Base-by-base conservation (phyloP, 345 rosid species). In the Draba incana region DNA sequence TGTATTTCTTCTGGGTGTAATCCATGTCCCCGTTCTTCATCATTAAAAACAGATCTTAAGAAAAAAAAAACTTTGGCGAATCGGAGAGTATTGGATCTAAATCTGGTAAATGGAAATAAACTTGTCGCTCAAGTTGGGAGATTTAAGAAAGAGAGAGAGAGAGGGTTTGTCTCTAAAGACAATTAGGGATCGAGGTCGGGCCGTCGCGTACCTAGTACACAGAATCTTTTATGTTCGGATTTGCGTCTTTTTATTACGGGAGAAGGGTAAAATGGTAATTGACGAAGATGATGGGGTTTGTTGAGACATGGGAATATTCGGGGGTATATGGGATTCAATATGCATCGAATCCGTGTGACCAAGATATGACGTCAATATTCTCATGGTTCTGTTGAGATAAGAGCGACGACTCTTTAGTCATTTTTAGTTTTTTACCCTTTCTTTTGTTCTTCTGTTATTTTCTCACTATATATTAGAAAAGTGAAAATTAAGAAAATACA, bases 61-160 rank as follows among this genome's bases (percentile, higher is more conserved):
- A 0, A 20, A 20, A 20, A 20, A 20, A 20, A 20, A 20, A 20
- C 20, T 20, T 20, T 1, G 20, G 20, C 20, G 20, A 20, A 20
- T 20, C 20, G 20, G 20, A 20, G 20, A 20, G 20, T 41, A 45
- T 52, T 71, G 94, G 86, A 89, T 86, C 88, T 68, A 80, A 75
- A 73, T 12, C 14, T 81, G 89, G 79, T 43, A 52, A 70, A 41
- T 65, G 8, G 5, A 79, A 20, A 84, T 84, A 82, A 83, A 79
- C 85, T 75, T 54, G 51, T 27, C 5, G 46, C 30, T 53, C 69
- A 56, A 66, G 72, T 41, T 35, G 60, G 62, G 31, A 48, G 27
- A 4, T 57, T 20, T 20, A 20, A 46, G n/a, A n/a, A n/a, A n/a
- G n/a, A n/a, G n/a, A 15, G 44, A 55, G 39, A 13, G 15, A 52